Percentiles rank a stretch among this genome's conserved stretches.
Evolutionary conservation across 495 filamentous ascomycete species (phyloP).

Genomic region (Xylaria cubensis): DNA sequence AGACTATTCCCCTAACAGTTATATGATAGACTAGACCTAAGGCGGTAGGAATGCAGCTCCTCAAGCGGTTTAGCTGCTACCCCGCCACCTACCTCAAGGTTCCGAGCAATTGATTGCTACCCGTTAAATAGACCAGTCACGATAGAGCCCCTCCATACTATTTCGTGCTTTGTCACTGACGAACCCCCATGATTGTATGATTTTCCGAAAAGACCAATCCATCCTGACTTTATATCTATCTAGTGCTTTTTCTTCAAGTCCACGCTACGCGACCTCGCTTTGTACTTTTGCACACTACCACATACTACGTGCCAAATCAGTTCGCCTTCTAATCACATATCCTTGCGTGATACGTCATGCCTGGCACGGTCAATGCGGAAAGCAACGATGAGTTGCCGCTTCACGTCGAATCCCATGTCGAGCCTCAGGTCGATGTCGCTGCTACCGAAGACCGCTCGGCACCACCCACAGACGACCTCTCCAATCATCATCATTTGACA

Average conservation of each 20-base stretch:
- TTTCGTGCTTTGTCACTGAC: slow-evolving; percentile 1
- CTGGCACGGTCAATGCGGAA: slow-evolving; percentile 44
- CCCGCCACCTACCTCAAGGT: background rate
- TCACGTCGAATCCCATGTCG: slow-evolving; percentile 30
- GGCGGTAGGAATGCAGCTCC: background rate
- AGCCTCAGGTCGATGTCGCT: slow-evolving; percentile 51
- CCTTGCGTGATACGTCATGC: slow-evolving; percentile 37
- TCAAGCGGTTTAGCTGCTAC: background rate
- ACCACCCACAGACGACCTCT: slow-evolving; percentile 47
- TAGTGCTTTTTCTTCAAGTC: background rate
- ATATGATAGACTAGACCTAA: background rate
- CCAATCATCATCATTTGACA: slow-evolving; percentile 50
- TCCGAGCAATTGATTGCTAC: background rate
- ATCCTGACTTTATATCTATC: background rate
- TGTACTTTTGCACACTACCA: background rate
- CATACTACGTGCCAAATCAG: background rate
- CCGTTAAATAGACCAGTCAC: background rate
- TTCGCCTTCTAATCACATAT: background rate
- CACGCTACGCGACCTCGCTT: background rate
- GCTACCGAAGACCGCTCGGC: slow-evolving; percentile 40
- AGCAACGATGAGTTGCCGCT: slow-evolving; percentile 37
- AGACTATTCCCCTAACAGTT: too few relatives aligned
- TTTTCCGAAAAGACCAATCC: background rate
- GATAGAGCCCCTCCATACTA: background rate
- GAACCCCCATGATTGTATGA: background rate